A percentile compares a stretch with the other conserved stretches of the same genome.
These are phyloP conservation scores for Pseudogymnoascus sp. DNA, from an alignment of 2,329 filamentous ascomycete genomes.

Conservation along the genomic window DNA sequence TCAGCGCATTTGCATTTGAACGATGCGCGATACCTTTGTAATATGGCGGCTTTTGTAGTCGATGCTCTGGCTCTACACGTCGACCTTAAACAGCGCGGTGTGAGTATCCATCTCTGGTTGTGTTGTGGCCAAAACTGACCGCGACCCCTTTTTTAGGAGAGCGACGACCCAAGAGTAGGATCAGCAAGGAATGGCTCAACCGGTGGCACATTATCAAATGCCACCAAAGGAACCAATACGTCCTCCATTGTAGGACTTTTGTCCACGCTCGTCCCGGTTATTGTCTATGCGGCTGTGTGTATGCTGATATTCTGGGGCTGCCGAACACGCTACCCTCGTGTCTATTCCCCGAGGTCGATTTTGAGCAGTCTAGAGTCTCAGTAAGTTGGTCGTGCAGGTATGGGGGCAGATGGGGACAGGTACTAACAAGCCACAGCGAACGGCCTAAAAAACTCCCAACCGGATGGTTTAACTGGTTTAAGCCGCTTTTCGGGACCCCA, in stretches of 20 bases:
- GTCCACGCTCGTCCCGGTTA: slow-evolving; percentile 46
- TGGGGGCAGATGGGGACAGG: not conserved
- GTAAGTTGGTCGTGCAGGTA: slow-evolving; percentile 30
- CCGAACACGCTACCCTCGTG: slow-evolving; percentile 41
- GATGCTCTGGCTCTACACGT: not conserved
- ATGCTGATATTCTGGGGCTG: slow-evolving; percentile 44
- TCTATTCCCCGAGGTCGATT: slow-evolving; percentile 50
- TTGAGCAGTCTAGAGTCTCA: slow-evolving; percentile 41
- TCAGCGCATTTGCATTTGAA: not conserved
- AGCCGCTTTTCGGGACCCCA: slow-evolving; percentile 27
- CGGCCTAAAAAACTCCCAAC: slow-evolving; percentile 23
- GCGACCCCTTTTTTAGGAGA: not conserved
- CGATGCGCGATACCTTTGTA: not conserved
- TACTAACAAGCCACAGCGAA: slow-evolving; percentile 23
- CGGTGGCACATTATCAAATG: slow-evolving; percentile 15
- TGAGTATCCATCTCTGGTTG: not conserved
- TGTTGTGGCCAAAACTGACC: not conserved
- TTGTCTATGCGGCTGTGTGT: slow-evolving; percentile 42
- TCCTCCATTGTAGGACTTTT: slow-evolving; percentile 37
- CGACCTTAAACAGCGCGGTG: not conserved
- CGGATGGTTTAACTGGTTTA: slow-evolving; percentile 32
- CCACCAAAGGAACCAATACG: slow-evolving; percentile 34
- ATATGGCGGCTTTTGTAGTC: slow-evolving; percentile 4
- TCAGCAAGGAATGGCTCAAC: slow-evolving; percentile 37
- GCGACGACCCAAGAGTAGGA: slow-evolving; percentile 35